Evolutionary conservation across 176 grass and related monocot genomes (phyloP), one percentile per base, ranked within the genome.

Genomic region (Oryza rufipogon): DNA sequence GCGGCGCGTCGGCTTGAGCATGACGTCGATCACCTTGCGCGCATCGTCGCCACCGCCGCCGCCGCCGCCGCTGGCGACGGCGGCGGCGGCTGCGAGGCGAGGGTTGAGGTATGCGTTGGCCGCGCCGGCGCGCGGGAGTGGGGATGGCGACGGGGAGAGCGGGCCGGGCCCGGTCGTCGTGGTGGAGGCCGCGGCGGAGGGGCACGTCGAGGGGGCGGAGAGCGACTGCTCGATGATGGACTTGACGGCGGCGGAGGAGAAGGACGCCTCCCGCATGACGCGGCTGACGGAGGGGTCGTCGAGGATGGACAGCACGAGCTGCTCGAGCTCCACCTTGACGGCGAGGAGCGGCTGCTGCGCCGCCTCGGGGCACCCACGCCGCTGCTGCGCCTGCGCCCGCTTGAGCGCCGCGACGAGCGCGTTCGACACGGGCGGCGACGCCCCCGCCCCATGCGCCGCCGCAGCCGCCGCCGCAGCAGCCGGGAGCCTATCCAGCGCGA

Each of bases 261-360:
- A 92, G 33, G 90, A 92, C 9, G 95, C 95, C 92, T 97, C 95
- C 44, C 95, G 92, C 95, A 97, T 94, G 84, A 97, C 95, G 88
- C 95, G 88, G 67, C 92, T 94, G 61, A 97, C 92, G 63, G 95
- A 97, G 4, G 95, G 95, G 81, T 97, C 95, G 1, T 97, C 95
- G 71, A 97, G 91, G 64, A 94, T 94, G 79, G 92, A 97, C 61
- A 97, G 88, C 33, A 97, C 78, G 36, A 97, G 79, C 71, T 97
- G 95, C 73, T 91, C 95, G 39, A 97, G 88, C 92, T 97, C 95
- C 8, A 97, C 95, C 83, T 94, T 97, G 14, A 92, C 88, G 20
- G 95, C 92, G 71, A 97, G 91, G 51, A 97, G 84, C 39, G 90
- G 95, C 81, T 87, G 88, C 89, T 94, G 89, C 14, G 92, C 83